Percentiles rank a stretch among this genome's conserved stretches.
Evolutionary conservation across 495 filamentous ascomycete species (phyloP).

Genomic region (Penicillium malachiteum): DNA sequence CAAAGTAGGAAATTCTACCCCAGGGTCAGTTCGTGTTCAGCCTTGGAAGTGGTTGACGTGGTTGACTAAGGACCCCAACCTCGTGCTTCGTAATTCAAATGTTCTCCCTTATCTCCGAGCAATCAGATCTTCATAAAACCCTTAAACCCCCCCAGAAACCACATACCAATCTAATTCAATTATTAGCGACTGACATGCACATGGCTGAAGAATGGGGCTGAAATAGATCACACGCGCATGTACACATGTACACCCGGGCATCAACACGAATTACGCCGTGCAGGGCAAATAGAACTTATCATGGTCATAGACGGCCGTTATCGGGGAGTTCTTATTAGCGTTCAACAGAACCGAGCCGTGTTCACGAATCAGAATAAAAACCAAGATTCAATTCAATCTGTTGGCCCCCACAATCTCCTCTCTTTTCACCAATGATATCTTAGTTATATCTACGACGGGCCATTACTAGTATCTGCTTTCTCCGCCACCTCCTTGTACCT

Average conservation of each 20-base stretch:
- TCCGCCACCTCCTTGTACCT: constrained; percentile 24
- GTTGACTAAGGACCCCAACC: background rate
- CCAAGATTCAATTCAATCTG: background rate
- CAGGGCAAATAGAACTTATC: too few relatives aligned
- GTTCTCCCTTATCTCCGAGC: background rate
- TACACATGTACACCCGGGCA: background rate
- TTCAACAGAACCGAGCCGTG: background rate
- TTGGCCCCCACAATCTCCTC: background rate
- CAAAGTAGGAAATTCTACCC: background rate
- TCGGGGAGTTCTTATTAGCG: constrained; percentile 3
- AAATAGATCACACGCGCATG: background rate
- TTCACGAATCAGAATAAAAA: background rate
- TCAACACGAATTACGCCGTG: too few relatives aligned
- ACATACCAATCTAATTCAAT: background rate
- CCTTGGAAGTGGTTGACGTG: background rate
- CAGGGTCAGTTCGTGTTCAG: background rate
- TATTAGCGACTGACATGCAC: background rate
- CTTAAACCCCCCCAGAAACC: background rate
- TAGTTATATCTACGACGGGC: constrained; percentile 2
- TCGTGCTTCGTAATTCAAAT: background rate
- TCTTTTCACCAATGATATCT: background rate
- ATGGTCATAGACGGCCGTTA: background rate
- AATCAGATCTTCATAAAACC: background rate
- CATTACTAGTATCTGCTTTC: background rate
- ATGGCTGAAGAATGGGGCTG: background rate